Base-by-base conservation (phyloP, 108 stramenopile species). In the Discostella pseudostelligera region DNA sequence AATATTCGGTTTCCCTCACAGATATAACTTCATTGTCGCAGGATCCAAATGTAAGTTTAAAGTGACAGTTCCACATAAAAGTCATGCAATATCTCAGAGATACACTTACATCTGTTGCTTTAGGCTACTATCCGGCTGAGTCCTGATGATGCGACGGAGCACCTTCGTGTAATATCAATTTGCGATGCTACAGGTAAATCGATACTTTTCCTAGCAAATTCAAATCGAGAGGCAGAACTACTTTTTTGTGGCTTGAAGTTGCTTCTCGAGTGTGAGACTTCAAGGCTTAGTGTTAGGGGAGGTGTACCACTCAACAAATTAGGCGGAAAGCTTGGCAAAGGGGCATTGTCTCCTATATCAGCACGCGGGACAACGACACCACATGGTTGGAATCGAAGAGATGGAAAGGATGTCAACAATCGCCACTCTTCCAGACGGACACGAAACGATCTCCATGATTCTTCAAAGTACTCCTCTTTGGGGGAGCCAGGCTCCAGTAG, bases 241-340 rank as follows among this genome's bases (percentile, higher is more conserved):
- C 69, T 93, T 10, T 67, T 87, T 25, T 87, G 86, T 53, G 91
- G 88, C 20, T 56, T 93, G 39, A 87, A 85, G 39, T 26, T 93
- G 12, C 62, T 93, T 28, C 62, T 93, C 45, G 91, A 93, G 62
- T 72, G 81, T 8, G 91, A 93, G 76, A 85, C 87, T 24, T 74
- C 82, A 36, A 83, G 88, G 21, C 55, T 87, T 39, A 82, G 87
- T 26, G 73, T 87, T 8, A 73, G 91, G 45, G 91, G 91, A 44
- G 88, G 91, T 36, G 44, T 83, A 43, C 62, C 79, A 16, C 24
- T 79, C 19, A 69, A 76, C 14, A 59, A 60, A 26, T 59, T 80
- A 4, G 82, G 77, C 9, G 81, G 72, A 14, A 56, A 76, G 68
- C 51, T 69, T 49, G 47, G 78, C 11, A 74, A 86, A 25, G 71